phyloP scores from a whole-genome alignment of 2,329 filamentous ascomycete species.

The Penicillium hordei region DNA sequence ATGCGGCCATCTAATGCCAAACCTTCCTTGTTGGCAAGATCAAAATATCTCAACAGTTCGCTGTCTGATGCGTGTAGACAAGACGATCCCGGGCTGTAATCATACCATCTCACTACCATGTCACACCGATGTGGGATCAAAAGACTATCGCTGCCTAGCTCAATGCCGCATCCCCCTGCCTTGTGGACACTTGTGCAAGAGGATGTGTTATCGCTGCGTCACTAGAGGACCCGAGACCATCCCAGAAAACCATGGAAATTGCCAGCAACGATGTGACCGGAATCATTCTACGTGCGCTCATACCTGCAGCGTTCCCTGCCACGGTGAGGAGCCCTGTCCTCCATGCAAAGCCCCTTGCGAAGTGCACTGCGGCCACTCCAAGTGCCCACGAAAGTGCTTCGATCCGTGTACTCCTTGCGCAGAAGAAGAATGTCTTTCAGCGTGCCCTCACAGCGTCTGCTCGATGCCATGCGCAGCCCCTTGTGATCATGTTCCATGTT shows the following conservation, averaged over 20 bases:
- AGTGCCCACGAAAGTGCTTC: constrained; percentile 56
- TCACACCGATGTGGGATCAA: constrained; percentile 43
- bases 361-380: constrained; percentile 57
- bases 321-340: constrained; percentile 41
- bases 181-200: constrained; percentile 62
- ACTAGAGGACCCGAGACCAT: constrained; percentile 28
- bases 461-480: constrained; percentile 64
- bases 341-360: constrained; percentile 50
- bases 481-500: constrained; percentile 67
- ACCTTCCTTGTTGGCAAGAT: constrained; percentile 37
- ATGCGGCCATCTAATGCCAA: constrained; percentile 35
- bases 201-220: constrained; percentile 53
- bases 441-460: constrained; percentile 55
- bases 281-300: constrained; percentile 58
- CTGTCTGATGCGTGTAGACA: constrained; percentile 52
- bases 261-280: constrained; percentile 50
- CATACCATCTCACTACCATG: constrained; percentile 57
- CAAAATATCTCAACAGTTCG: constrained; percentile 49
- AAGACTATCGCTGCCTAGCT: constrained; percentile 49
- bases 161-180: constrained; percentile 48
- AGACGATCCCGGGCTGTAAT: constrained; percentile 54
- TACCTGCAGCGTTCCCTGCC: constrained; percentile 53
- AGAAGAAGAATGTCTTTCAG: constrained; percentile 54
- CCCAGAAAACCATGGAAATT: constrained; percentile 46
- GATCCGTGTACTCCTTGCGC: constrained; percentile 64